Evolutionary conservation across 306 rosid species (phyloP), one percentile per base, ranked within the genome.

Genomic region (Rubus idaeus): DNA sequence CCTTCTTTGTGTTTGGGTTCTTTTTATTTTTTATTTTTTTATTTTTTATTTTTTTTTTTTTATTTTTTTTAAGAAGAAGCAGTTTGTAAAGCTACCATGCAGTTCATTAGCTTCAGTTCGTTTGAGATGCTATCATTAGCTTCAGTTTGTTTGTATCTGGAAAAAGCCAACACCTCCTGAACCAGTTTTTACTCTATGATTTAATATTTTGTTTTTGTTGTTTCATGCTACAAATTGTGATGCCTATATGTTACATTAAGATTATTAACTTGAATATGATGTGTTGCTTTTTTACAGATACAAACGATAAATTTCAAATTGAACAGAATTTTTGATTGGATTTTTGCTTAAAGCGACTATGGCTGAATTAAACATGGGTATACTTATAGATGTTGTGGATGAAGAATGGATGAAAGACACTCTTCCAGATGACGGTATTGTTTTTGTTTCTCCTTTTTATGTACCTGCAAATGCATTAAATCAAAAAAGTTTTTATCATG

Each of bases 341-440:
- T 62, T 78, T 68, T 82, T 14, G n/a, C 65, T 49, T 60, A 42
- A 52, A 46, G 67, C 5, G 78, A 70, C 61, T 17, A 89, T 91
- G 97, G 89, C 95, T 41, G 95, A 91, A 74, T 41, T 88, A 68
- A 89, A 86, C 84, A 58, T 87, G 80, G 90, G 91, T 52, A 81
- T 89, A 79, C 88, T 90, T 18, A 79, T 92, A 79, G 97, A 92
- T 75, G 68, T 90, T 73, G 94, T 92, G 78, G 97, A 90, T 75
- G 97, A 92, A 71, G 97, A 87, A 75, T 92, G 96, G 97, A 90
- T 90, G 96, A 87, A 90, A 84, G 96, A 90, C 80, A 92, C 96
- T 47, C 93, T 92, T 60, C 96, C 96, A 71, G 83, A 87, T 77
- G 97, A 92, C 71, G 97, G 94, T 90, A 84, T 52, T 2, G 12